Conservation (phyloP, 345 rosid species). For the Salix suchowensis region DNA sequence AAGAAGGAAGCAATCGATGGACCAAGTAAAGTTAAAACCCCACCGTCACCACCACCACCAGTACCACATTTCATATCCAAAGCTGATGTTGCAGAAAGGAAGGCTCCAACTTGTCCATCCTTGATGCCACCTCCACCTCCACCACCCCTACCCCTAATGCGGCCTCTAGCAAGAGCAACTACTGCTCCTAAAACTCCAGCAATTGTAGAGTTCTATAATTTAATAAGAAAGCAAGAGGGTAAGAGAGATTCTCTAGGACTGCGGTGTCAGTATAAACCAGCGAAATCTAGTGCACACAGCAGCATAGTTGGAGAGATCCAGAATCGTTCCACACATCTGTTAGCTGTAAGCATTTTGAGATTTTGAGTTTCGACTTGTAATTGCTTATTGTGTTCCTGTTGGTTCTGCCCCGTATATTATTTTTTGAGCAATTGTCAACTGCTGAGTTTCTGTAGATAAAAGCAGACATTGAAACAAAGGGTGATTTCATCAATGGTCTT, state of each 20-base stretch:
- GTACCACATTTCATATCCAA: conserved; percentile 24
- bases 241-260: conserved; percentile 28
- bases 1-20: conserved; percentile 40
- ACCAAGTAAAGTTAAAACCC: conserved; percentile 23
- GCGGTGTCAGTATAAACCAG: conserved; percentile 34
- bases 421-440: conserved; percentile 2
- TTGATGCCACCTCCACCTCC: conserved; percentile 53
- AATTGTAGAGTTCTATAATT: conserved; percentile 40
- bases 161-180: conserved; percentile 45
- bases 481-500: conserved; percentile 65
- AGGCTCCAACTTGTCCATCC: conserved; percentile 27
- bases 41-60: conserved; percentile 9
- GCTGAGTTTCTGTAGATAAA: conserved; percentile 49
- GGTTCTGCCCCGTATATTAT: neutral
- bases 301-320: conserved; percentile 90
- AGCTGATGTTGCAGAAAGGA: conserved; percentile 19
- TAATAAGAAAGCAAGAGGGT: conserved; percentile 50
- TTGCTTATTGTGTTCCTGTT: neutral
- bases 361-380: neutral
- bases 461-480: conserved; percentile 79
- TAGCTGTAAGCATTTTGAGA: conserved; percentile 55
- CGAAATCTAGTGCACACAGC: conserved; percentile 46
- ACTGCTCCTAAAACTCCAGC: conserved; percentile 46
- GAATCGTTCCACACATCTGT: conserved; percentile 76
- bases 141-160: conserved; percentile 59